phyloP scores from a whole-genome alignment of 768 basidiomycete species.

The Pleurotus salmoneostramineus region DNA sequence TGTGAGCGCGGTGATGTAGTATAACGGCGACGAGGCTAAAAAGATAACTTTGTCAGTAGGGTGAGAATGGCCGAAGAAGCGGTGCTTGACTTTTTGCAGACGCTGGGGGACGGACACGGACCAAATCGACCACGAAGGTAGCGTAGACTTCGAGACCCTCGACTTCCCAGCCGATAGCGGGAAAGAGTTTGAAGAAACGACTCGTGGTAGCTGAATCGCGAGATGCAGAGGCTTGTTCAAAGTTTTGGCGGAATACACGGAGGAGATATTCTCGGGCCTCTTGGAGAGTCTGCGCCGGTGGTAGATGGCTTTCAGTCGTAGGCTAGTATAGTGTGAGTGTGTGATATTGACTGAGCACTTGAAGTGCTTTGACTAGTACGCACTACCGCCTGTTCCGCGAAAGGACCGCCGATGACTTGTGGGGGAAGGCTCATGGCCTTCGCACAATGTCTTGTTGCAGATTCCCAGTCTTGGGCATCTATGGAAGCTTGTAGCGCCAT shows the following conservation, averaged over 20 bases:
- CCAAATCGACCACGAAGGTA: slow-evolving; percentile 87
- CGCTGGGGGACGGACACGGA: slow-evolving; percentile 71
- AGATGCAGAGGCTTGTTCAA: slow-evolving; percentile 74
- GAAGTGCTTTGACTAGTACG: slow-evolving; percentile 20
- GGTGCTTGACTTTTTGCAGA: slow-evolving; percentile 72
- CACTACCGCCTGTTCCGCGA: slow-evolving; percentile 87
- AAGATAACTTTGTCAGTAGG: slow-evolving; percentile 8
- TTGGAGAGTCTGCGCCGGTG: slow-evolving; percentile 81
- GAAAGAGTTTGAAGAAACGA: slow-evolving; percentile 96
- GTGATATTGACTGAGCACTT: not conserved
- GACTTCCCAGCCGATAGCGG: slow-evolving; percentile 88
- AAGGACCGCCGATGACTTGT: slow-evolving; percentile 76
- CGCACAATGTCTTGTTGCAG: slow-evolving; percentile 86
- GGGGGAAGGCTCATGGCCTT: slow-evolving; percentile 83
- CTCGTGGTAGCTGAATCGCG: slow-evolving; percentile 85
- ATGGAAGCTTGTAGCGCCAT: slow-evolving; percentile 66
- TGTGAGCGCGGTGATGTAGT: slow-evolving; percentile 87
- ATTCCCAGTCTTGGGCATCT: slow-evolving; percentile 89
- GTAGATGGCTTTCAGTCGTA: slow-evolving; percentile 81
- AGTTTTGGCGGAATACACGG: slow-evolving; percentile 72
- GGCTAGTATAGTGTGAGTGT: slow-evolving; percentile 50
- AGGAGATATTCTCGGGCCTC: slow-evolving; percentile 73
- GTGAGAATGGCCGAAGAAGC: not conserved
- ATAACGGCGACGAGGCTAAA: slow-evolving; percentile 85
- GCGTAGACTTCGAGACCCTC: slow-evolving; percentile 93